Base-by-base conservation (phyloP, 805 yeast genomes). In the Ogataea pini region DNA sequence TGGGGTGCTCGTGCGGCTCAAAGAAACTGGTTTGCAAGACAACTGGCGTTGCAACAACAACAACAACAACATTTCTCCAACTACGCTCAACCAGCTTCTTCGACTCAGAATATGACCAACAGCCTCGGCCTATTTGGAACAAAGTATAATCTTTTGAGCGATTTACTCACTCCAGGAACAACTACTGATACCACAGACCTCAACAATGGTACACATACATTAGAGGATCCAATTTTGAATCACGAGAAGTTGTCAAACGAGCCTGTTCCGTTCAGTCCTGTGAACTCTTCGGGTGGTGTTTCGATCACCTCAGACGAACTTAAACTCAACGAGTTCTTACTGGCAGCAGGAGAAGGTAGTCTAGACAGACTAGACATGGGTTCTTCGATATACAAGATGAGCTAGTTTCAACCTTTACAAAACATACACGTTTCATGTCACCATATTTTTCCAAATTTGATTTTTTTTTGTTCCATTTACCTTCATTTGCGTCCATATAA, bases 1-100 rank as follows among this genome's bases (percentile, higher is more conserved):
- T 90, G 97, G 97, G 97, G 97, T 32, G 71, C 70, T 25, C 77
- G 89, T 56, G 79, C 86, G 9, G 71, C 68, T 19, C 71, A 65
- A 57, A 59, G 71, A 49, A 65, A 61, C 46, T 63, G 67, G 67
- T 62, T 64, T 58, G 68, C 68, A 3, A 63, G 67, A 52, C 68
- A 65, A 46, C 46, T 65, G 36, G 60, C 59, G 27, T 14, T 59
- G 39, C 70, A 67, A 44, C 71, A 68, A 16, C 50, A 47, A 16
- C 54, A 38, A 16, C 43, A 36, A 28, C 50, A 47, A 29, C 47
- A 36, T 18, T n/a, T n/a, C 37, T 16, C 22, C 37, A 34, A 14
- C 37, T 13, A 18, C 14, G 7, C 36, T 17, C 13, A 7, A 19
- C 13, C 20, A 3, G 16, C 9, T 13, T 34, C 19, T 19, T 6